Evolutionary conservation across 202 grass and related monocot species (phyloP), one percentile per base, ranked within the genome.

Genomic region (Zoysia matrella): DNA sequence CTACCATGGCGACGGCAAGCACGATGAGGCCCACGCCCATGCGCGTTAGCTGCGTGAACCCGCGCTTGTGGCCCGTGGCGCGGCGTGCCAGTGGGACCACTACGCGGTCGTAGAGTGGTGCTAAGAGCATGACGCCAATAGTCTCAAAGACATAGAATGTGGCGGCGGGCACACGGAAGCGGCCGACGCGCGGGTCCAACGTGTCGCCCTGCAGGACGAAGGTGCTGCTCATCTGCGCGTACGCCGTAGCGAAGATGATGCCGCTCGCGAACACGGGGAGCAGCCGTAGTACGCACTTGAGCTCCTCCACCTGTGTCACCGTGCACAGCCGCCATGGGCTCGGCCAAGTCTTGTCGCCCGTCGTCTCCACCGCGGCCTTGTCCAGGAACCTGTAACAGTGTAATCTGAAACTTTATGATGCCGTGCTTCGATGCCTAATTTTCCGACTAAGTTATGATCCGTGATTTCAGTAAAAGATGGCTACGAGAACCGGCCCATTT

Each of bases 241-340:
- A 76, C 2, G 80, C 80, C 3, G 83, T 83, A 7, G 86, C 52
- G 74, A 67, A 88, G 45, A 86, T 64, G 65, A 92, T 83, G 45
- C 79, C 83, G 49, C 52, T 79, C 2, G 75, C 74, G 67, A 71
- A 80, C 12, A 92, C 86, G 0, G 82, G 90, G 0, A 92, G 75
- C 14, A 86, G 41, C 0, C 83, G 86, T 9, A 92, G 71, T 70
- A 92, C 47, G 66, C 80, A 85, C 70, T 92, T 92, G 69, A 88
- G 79, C 80, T 97, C 95, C 83, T 97, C 88, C 15, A 92, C 94
- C 85, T 97, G 91, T 45, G 90, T 92, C 83, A 92, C 85, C 5
- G 94, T 97, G 89, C 94, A 97, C 47, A 94, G 72, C 10, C 84
- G 84, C 88, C 95, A 97, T 1, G 89, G 69, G 61, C 76, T 92